Percentiles rank a stretch among this genome's conserved stretches.
phyloP scores from a whole-genome alignment of 768 basidiomycete species.

The Xerocomus brunneocitrinus region DNA sequence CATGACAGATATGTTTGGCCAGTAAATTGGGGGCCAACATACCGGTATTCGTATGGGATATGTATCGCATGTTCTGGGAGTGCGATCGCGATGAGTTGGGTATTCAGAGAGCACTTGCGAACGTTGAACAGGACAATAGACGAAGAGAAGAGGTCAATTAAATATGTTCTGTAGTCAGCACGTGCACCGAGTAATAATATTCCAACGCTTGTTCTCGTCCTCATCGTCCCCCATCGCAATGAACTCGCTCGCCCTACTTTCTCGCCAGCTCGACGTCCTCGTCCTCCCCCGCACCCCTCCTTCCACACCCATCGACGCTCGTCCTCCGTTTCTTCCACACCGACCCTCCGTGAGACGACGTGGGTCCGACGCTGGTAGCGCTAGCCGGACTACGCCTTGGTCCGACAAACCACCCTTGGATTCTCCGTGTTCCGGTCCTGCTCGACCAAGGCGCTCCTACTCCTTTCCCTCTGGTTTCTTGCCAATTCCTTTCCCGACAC shows the following conservation, averaged over 20 bases:
- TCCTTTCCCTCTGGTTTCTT: slow-evolving; percentile 57
- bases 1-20: slow-evolving; percentile 60
- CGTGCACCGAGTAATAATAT: background rate
- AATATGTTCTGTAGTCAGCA: slow-evolving; percentile 42
- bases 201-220: background rate
- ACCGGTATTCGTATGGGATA: slow-evolving; percentile 68
- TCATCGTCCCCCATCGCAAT: too few relatives aligned
- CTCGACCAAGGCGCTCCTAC: slow-evolving; percentile 51
- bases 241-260: slow-evolving; percentile 80
- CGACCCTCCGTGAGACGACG: slow-evolving; percentile 21
- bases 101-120: slow-evolving; percentile 42
- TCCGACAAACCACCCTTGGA: slow-evolving; percentile 48
- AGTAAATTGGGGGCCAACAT: slow-evolving; percentile 62
- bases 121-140: slow-evolving; percentile 39
- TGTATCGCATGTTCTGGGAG: slow-evolving; percentile 56
- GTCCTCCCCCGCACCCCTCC: slow-evolving; percentile 58
- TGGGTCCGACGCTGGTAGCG: slow-evolving; percentile 23
- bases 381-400: slow-evolving; percentile 52
- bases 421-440: slow-evolving; percentile 15
- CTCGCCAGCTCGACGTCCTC: slow-evolving; percentile 77
- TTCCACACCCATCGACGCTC: slow-evolving; percentile 46
- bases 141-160: slow-evolving; percentile 32
- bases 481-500: slow-evolving; percentile 32
- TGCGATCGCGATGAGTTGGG: slow-evolving; percentile 47
- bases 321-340: slow-evolving; percentile 27